Evolutionary conservation across 163 green algal species (phyloP).

Genomic region (Picocystis sp.): DNA sequence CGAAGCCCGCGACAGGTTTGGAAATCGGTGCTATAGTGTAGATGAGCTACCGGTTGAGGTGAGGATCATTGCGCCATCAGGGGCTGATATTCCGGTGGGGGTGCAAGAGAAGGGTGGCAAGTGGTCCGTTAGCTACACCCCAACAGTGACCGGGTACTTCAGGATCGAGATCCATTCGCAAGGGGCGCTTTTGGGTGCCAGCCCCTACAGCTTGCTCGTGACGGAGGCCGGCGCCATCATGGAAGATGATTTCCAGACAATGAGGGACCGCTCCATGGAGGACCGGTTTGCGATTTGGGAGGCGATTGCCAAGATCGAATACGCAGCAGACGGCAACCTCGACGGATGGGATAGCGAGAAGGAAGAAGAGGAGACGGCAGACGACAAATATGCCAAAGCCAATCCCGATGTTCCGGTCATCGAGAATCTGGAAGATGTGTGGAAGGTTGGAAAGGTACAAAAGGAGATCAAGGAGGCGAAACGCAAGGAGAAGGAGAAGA

Average conservation of each 20-base stretch:
- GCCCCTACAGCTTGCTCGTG: constrained; percentile 11
- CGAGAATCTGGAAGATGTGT: constrained; percentile 58
- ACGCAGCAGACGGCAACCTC: constrained; percentile 26
- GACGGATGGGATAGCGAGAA: constrained; percentile 37
- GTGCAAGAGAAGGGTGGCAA: not conserved
- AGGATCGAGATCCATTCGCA: constrained; percentile 5
- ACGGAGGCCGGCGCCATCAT: not conserved
- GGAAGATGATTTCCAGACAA: not conserved
- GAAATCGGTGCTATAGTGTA: constrained; percentile 8
- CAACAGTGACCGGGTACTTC: constrained; percentile 8
- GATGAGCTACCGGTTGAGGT: too few relatives aligned
- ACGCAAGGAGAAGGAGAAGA: constrained; percentile 17
- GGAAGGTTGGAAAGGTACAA: constrained; percentile 51
- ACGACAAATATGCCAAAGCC: constrained; percentile 29
- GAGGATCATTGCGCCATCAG: too few relatives aligned
- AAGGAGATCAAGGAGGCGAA: constrained; percentile 32
- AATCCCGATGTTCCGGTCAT: constrained; percentile 51
- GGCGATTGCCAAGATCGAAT: constrained; percentile 26
- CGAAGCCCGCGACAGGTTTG: constrained; percentile 6
- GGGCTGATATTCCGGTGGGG: too few relatives aligned
- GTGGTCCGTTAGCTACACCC: constrained; percentile 4
- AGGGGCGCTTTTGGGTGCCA: constrained; percentile 6
- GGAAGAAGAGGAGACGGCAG: constrained; percentile 14
- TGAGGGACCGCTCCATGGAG: not conserved
- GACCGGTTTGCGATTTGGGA: constrained; percentile 31